These are phyloP conservation scores for Pyrenochaeta sp. DNA, from an alignment of 2,329 filamentous ascomycete genomes.

Conservation along the genomic window DNA sequence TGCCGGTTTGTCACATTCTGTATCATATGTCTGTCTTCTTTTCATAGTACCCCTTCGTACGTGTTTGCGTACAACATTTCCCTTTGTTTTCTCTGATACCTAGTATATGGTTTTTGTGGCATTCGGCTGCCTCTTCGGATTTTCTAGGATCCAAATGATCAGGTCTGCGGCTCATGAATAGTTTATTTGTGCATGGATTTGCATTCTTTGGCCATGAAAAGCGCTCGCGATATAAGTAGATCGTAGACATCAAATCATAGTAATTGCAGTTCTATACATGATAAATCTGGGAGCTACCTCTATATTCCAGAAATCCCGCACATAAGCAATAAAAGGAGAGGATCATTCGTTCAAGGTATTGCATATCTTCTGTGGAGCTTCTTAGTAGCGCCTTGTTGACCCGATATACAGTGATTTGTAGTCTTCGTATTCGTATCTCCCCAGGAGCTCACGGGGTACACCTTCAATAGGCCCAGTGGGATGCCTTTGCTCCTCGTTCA, in stretches of 20 bases:
- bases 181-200: background rate
- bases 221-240: background rate
- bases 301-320: too few relatives aligned
- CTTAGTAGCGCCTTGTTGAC: background rate
- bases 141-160: background rate
- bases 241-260: background rate
- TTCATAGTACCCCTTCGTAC: background rate
- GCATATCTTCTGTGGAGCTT: background rate
- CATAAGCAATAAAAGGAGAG: too few relatives aligned
- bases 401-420: background rate
- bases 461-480: background rate
- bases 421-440: slow-evolving; percentile 3
- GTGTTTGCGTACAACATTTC: background rate
- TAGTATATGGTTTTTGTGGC: too few relatives aligned
- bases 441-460: background rate
- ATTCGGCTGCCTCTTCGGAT: background rate
- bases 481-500: background rate
- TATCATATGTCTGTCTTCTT: slow-evolving; percentile 13
- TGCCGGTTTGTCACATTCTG: slow-evolving; percentile 8
- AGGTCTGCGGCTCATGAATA: background rate
- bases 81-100: background rate
- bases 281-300: too few relatives aligned
- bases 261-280: background rate
- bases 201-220: background rate
- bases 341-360: too few relatives aligned